Evolutionary conservation across 2,329 filamentous ascomycete species (phyloP).

Genomic region (Monilinia polystroma): DNA sequence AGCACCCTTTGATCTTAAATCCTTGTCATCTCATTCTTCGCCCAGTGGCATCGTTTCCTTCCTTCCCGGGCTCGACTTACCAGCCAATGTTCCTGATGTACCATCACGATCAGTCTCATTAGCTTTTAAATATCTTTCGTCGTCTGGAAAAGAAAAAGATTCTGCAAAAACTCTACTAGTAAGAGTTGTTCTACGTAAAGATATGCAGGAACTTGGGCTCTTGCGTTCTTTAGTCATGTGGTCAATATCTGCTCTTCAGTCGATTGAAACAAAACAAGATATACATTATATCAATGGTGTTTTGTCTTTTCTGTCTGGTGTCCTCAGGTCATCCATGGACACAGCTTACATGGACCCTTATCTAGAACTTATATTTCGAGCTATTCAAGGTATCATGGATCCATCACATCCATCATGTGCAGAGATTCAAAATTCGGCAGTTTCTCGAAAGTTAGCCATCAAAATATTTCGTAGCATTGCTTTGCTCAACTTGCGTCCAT

Average conservation of each 20-base stretch:
- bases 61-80: conserved; percentile 54
- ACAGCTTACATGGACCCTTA: conserved; percentile 71
- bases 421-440: conserved; percentile 66
- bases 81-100: conserved; percentile 64
- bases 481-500: conserved; percentile 51
- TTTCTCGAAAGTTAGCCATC: conserved; percentile 77
- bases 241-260: conserved; percentile 62
- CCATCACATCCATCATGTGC: conserved; percentile 50
- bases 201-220: conserved; percentile 80
- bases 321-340: conserved; percentile 67
- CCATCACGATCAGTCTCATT: conserved; percentile 68
- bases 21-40: conserved; percentile 67
- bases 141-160: conserved; percentile 82
- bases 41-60: conserved; percentile 45
- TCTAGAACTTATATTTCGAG: conserved; percentile 63
- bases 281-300: conserved; percentile 77
- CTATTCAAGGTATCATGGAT: conserved; percentile 59
- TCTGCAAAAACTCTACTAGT: conserved; percentile 83
- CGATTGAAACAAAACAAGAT: conserved; percentile 46
- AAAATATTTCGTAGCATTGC: conserved; percentile 80
- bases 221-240: conserved; percentile 67
- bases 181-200: conserved; percentile 74
- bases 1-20: conserved; percentile 85
- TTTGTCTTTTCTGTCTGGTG: conserved; percentile 74
- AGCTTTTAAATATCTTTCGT: conserved; percentile 68